Conservation (phyloP, 306 rosid species). For the Delonix regia region DNA sequence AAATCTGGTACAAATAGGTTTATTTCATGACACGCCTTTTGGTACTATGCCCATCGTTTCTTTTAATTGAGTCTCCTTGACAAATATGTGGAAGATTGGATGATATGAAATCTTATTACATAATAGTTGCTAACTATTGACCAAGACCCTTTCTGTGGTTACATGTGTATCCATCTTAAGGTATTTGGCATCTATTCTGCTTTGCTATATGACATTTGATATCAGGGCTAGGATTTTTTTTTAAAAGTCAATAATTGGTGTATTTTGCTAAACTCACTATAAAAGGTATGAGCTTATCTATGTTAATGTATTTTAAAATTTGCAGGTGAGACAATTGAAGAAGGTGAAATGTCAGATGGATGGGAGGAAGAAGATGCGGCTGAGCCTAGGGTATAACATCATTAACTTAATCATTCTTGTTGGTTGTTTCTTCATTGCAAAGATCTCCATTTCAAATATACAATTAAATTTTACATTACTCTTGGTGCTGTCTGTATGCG, state of each 20-base stretch:
- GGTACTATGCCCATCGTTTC: constrained; percentile 11
- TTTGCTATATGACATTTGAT: constrained; percentile 1
- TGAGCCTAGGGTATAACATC: constrained; percentile 62
- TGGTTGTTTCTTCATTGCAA: not conserved
- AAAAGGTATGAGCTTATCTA: constrained; percentile 15
- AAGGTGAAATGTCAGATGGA: constrained; percentile 46
- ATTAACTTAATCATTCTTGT: constrained; percentile 24
- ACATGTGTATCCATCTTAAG: not conserved
- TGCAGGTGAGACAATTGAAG: constrained; percentile 59
- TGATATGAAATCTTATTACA: no score
- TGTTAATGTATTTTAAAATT: constrained; percentile 31
- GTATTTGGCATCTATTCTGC: constrained; percentile 10
- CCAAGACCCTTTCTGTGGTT: not conserved
- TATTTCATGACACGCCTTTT: constrained; percentile 10
- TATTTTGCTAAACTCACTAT: not conserved
- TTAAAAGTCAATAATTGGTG: constrained; percentile 11
- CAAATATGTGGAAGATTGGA: not conserved
- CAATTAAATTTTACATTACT: constrained; percentile 12
- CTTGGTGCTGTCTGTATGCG: constrained; percentile 27
- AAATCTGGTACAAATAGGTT: not conserved
- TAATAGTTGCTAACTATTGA: not conserved
- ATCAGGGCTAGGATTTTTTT: not conserved
- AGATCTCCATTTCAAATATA: constrained; percentile 28
- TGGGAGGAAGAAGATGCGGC: constrained; percentile 68
- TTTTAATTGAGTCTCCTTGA: not conserved